A percentile compares a stretch with the other conserved stretches of the same genome.
Evolutionary conservation across 2,329 filamentous ascomycete species (phyloP).

Genomic region (Pseudogymnoascus sp.): DNA sequence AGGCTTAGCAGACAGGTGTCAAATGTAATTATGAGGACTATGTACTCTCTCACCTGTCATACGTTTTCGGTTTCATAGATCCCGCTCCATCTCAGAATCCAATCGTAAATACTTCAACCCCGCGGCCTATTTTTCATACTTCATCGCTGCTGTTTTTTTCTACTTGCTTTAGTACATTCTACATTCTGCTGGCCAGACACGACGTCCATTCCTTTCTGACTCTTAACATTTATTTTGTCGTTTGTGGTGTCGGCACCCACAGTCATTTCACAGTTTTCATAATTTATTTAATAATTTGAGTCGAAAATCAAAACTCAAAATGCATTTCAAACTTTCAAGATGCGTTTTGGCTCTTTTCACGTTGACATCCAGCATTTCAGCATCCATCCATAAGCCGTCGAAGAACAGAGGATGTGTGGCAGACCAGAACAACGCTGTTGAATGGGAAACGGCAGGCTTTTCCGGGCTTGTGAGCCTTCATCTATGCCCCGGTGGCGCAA

Average conservation of each 20-base stretch:
- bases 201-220: background rate
- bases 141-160: background rate
- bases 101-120: background rate
- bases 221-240: background rate
- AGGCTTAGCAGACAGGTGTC: background rate
- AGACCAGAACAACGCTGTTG: background rate
- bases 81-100: background rate
- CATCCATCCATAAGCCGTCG: background rate
- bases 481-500: background rate
- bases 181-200: background rate
- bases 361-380: background rate
- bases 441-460: background rate
- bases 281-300: background rate
- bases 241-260: background rate
- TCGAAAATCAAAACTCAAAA: background rate
- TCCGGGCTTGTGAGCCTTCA: background rate
- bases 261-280: background rate
- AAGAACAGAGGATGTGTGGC: background rate
- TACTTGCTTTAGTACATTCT: background rate
- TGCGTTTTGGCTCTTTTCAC: background rate
- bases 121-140: background rate
- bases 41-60: background rate
- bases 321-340: background rate
- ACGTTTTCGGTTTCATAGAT: constrained; percentile 4
- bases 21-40: constrained; percentile 3